Evolutionary conservation across 352 stramenopile genomes (phyloP).

Genomic region (Phytophthora sansomeana): DNA sequence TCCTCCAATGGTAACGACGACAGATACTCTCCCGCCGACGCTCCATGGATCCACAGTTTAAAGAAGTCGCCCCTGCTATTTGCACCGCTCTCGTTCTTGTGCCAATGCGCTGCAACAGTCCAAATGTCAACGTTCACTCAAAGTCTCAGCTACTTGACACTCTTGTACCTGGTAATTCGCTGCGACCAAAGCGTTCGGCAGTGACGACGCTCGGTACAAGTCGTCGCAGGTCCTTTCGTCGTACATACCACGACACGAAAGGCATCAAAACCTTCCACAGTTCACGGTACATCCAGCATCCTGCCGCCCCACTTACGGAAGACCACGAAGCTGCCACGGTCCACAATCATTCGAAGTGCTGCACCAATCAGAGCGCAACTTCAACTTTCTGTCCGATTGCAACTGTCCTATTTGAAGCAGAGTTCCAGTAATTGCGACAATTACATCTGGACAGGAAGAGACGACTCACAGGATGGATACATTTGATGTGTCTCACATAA

Average conservation of each 20-base stretch:
- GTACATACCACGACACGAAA: constrained; percentile 62
- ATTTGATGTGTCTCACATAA: no score
- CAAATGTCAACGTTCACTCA: constrained; percentile 3
- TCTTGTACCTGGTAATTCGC: constrained; percentile 42
- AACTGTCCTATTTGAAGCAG: no score
- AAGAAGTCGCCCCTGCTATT: constrained; percentile 16
- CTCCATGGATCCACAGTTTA: constrained; percentile 80
- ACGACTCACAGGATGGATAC: no score
- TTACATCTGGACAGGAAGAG: no score
- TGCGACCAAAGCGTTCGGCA: constrained; percentile 64
- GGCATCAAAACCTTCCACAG: constrained; percentile 62
- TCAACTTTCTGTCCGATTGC: no score
- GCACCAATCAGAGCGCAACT: no score
- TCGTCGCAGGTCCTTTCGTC: constrained; percentile 54
- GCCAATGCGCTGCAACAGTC: constrained; percentile 28
- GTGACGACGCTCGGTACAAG: constrained; percentile 44
- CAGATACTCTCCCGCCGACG: constrained; percentile 78
- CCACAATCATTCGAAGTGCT: no score
- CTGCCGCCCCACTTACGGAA: no score
- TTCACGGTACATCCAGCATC: constrained; percentile 64
- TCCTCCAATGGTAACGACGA: constrained; percentile 72
- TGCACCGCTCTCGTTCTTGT: background rate
- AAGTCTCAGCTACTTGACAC: background rate
- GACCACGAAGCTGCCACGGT: no score
- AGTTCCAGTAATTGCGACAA: no score